These are phyloP conservation scores for Populus nigra DNA, from an alignment of 345 rosid genomes.

Conservation along the genomic window DNA sequence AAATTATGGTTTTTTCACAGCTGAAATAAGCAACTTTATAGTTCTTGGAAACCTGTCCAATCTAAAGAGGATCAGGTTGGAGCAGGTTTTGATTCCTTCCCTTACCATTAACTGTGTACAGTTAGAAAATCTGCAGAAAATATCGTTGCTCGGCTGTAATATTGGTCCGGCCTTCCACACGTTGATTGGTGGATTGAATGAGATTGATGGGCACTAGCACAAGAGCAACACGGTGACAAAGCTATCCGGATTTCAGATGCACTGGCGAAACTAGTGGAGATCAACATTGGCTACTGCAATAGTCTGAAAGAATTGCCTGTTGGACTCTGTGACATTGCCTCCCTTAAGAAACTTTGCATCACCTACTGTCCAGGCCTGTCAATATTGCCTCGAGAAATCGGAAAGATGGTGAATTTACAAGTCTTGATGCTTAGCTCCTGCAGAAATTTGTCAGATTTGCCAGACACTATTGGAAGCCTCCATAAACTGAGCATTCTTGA, in stretches of 20 bases:
- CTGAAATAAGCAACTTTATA: slow-evolving; percentile 15
- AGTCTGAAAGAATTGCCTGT: slow-evolving; percentile 7
- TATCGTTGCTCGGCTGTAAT: background rate
- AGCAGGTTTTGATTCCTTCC: slow-evolving; percentile 9
- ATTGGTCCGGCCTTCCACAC: too few relatives aligned
- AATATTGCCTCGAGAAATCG: slow-evolving; percentile 4
- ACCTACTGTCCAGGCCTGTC: slow-evolving; percentile 7
- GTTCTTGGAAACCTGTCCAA: slow-evolving; percentile 3
- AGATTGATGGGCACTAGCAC: too few relatives aligned
- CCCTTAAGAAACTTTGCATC: slow-evolving; percentile 15
- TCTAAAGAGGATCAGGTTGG: slow-evolving; percentile 14
- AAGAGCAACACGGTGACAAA: background rate
- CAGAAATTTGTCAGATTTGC: background rate
- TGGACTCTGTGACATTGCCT: background rate
- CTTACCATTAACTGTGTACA: background rate
- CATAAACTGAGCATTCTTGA: slow-evolving; percentile 8
- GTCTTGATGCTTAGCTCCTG: slow-evolving; percentile 8
- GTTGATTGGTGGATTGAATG: too few relatives aligned
- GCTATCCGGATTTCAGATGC: background rate
- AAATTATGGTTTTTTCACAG: slow-evolving; percentile 6
- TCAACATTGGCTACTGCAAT: slow-evolving; percentile 13
- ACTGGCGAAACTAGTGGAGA: slow-evolving; percentile 13
- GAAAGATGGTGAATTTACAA: slow-evolving; percentile 3
- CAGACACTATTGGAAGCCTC: slow-evolving; percentile 4
- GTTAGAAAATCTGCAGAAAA: background rate